Evolutionary conservation across 768 basidiomycete genomes (phyloP), one percentile per base, ranked within the genome.

Genomic region (Dendrothele bispora): DNA sequence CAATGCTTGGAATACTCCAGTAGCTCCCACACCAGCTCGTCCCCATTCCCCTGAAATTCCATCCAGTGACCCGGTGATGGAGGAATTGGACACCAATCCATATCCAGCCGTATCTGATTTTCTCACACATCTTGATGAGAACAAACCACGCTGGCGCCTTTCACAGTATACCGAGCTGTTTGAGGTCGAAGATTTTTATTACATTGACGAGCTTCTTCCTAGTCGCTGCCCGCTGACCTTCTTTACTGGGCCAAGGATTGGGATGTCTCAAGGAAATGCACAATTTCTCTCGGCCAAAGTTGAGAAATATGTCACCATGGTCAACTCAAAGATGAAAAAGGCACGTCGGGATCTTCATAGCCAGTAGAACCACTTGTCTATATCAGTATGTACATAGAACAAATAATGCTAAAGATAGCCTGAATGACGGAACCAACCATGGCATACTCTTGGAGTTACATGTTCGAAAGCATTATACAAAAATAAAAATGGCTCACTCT

Each of bases 351-450:
- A 46, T 12, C 27, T 24, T 5, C 8, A 7, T 7, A 46, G 26
- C 46, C 11, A 21, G 20, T 10, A 21, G 20, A 20, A 11, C 12
- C 38, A 39, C 11, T 11, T 11, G 21, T 14, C 10, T 10, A 10
- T 14, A 39, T 10, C 20, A 39, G 11, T 10, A 11, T 43, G 22
- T 22, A 43, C 18, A 29, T 20, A 20, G 25, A 39, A 39, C n/a
- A 37, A 28, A 21, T 41, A 29, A 11, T 11, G 4, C 45, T 42
- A 51, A 30, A 51, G 35, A 37, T 52, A 52, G 12, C 51, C 51
- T 18, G 51, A 20, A 25, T 53, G 41, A 36, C 43, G 41, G 30
- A 53, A 53, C 48, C 48, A 49, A 10, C 48, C 11, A 47, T 42
- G 5, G 48, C 46, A 14, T 45, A 24, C 20, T 21, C 26, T 28